Evolutionary conservation across 208 protist genomes (phyloP), one percentile per base, ranked within the genome.

Genomic region (Phytomonas francai): DNA sequence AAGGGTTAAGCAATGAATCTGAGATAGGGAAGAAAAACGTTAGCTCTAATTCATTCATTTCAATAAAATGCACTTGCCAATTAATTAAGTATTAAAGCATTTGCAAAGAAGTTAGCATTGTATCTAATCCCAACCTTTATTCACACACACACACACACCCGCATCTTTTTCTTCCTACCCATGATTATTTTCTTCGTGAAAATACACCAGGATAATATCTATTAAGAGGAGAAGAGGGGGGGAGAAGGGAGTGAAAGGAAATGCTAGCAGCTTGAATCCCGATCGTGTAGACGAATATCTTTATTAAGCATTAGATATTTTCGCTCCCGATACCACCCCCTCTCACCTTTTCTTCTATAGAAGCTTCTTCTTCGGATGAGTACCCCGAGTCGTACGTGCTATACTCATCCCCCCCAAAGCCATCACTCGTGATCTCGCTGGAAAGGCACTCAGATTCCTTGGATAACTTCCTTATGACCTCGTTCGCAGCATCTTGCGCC

Each of bases 391-490:
- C 76, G 36, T 59, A 77, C 36, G 74, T 80, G 59, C 80, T 76
- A 39, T 89, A 82, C 19, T 67, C 67, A 49, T 88, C 80, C 3
- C 73, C 83, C 3, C 75, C 73, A 59, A 80, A 68, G 0, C 78
- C 84, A 34, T 85, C 84, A 63, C 80, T 84, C 58, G n/a, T 59
- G 30, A 56, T 59, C 29, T 76, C 76, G n/a, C 25, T 84, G 0
- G 74, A 83, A 14, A 87, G 62, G 0, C 73, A 69, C 36, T 88
- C 81, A 19, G 77, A 73, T 29, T 93, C 84, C 65, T 89, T 81
- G 1, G 88, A 91, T 30, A 93, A 74, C 8, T 91, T 68, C 11
- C 74, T 76, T 60, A 93, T 91, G 30, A 93, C 76, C 58, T 93
- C 88, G n/a, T 60, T 72, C n/a, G 88, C 88, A 27, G 88, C 81